These are phyloP conservation scores for Fusarium heterosporum DNA, from an alignment of 2,329 filamentous ascomycete genomes.

Conservation along the genomic window DNA sequence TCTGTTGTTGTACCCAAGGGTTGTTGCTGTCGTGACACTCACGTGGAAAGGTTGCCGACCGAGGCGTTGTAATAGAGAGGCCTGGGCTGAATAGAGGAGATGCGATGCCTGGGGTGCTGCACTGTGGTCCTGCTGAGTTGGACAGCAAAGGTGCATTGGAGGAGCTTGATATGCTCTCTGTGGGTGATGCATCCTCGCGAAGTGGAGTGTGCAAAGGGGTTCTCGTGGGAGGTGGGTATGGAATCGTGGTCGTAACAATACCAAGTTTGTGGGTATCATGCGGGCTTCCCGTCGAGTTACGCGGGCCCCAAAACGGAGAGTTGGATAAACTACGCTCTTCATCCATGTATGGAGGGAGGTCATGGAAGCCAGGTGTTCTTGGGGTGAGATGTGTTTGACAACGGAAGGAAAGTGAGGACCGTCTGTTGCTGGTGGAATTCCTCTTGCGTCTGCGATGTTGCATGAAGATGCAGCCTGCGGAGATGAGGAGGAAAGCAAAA, in stretches of 20 bases:
- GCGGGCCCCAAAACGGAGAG: conserved; percentile 25
- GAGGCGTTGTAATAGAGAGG: conserved; percentile 39
- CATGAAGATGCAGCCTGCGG: conserved; percentile 57
- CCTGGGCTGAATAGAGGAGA: conserved; percentile 44
- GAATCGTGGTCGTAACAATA: conserved; percentile 36
- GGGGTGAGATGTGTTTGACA: conserved; percentile 58
- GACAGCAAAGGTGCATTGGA: conserved; percentile 54
- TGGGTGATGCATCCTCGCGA: conserved; percentile 47
- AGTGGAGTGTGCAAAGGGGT: conserved; percentile 25
- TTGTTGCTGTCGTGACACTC: conserved; percentile 25
- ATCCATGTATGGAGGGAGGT: conserved; percentile 26
- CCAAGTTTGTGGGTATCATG: conserved; percentile 24
- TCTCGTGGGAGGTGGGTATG: conserved; percentile 36
- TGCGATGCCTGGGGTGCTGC: conserved; percentile 40
- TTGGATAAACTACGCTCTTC: conserved; percentile 38
- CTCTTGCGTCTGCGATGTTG: conserved; percentile 60
- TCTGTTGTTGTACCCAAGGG: conserved; percentile 37
- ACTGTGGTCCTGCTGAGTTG: conserved; percentile 46
- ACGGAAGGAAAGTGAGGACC: conserved; percentile 63
- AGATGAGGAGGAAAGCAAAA: conserved; percentile 53
- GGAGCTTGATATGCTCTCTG: conserved; percentile 50
- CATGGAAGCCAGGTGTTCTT: conserved; percentile 35
- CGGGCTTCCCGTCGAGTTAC: conserved; percentile 6
- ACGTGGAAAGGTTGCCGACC: conserved; percentile 24
- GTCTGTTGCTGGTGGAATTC: conserved; percentile 31